These are phyloP conservation scores for Prinsepia uniflora DNA, from an alignment of 306 rosid species.

Conservation along the genomic window DNA sequence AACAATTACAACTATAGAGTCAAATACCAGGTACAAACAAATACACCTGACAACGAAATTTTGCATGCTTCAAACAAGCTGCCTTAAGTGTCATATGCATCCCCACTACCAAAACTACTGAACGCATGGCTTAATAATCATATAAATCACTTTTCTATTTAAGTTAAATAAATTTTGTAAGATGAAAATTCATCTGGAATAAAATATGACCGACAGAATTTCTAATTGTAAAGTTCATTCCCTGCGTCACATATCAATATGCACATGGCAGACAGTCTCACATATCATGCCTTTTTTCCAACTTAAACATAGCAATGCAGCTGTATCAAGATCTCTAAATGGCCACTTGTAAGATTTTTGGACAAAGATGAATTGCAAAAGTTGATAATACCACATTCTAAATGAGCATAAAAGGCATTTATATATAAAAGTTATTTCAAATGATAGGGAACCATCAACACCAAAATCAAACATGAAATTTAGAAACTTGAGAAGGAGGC, in stretches of 20 bases:
- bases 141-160: background rate
- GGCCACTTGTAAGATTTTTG: background rate
- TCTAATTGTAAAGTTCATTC: background rate
- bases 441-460: background rate
- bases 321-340: background rate
- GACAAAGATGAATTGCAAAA: background rate
- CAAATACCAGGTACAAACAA: background rate
- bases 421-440: background rate
- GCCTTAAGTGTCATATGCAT: background rate
- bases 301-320: background rate
- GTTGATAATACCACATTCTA: background rate
- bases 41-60: background rate
- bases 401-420: background rate
- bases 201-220: background rate
- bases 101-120: background rate
- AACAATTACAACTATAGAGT: background rate
- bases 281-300: background rate
- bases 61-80: background rate
- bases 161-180: background rate
- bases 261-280: background rate
- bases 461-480: background rate
- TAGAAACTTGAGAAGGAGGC: background rate
- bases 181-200: background rate
- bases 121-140: background rate
- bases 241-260: background rate